Evolutionary conservation across 257 asterid genomes (phyloP).

Genomic region (Nicotiana obtusifolia): DNA sequence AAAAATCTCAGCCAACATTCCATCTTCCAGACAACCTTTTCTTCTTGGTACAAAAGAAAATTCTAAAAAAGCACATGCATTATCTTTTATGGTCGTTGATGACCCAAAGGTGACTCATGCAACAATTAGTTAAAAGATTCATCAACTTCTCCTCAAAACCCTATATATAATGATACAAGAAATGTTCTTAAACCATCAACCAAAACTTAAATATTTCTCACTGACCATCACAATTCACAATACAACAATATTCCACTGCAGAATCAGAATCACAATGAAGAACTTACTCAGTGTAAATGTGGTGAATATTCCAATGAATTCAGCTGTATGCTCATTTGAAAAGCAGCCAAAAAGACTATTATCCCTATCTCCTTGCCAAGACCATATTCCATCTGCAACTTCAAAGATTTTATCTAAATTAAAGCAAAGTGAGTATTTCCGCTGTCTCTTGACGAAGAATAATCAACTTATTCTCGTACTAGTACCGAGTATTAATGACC

Average conservation of each 20-base stretch:
- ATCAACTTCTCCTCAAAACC: too few relatives aligned
- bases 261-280: constrained; percentile 4
- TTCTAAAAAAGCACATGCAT: background rate
- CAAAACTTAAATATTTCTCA: background rate
- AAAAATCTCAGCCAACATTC: too few relatives aligned
- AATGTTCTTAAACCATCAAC: background rate
- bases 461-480: constrained; percentile 3
- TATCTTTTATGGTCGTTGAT: background rate
- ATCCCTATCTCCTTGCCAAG: background rate
- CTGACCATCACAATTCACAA: background rate
- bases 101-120: constrained; percentile 17
- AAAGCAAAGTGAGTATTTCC: constrained; percentile 11
- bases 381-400: background rate
- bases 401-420: background rate
- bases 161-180: constrained; percentile 21
- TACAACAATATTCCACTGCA: background rate
- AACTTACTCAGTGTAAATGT: background rate
- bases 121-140: background rate
- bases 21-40: background rate
- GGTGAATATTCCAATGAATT: background rate
- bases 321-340: background rate
- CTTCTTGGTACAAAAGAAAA: background rate
- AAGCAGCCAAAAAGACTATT: background rate
- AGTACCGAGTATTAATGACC: background rate
- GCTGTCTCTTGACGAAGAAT: background rate